Base-by-base conservation (phyloP, 345 rosid genomes). In the Arabidopsis suecica region DNA sequence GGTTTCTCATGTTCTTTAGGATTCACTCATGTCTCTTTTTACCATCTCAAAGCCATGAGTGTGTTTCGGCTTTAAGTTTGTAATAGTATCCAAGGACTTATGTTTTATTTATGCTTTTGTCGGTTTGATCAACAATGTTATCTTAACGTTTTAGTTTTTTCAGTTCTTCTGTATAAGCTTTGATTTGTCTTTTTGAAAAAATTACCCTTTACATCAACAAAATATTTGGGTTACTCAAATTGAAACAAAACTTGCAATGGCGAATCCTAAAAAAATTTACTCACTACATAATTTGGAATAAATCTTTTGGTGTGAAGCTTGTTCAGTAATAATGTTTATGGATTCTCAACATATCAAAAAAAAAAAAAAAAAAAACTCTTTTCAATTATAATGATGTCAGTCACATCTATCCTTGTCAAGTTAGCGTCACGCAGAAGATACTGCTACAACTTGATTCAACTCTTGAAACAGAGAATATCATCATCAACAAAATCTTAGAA, bases 21-120 rank as follows among this genome's bases (percentile, higher is more conserved):
- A 7, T 7, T 56, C 55, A 57, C 65, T 57, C 45, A 58, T 57
- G 65, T 14, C 30, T 69, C 56, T 57, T 57, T 69, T 58, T 20
- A 16, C 73, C 44, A 47, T 57, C 18, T 69, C 34, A 57, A 56
- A 16, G 30, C 10, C 62, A 40, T 40, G 62, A 68, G 41, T 68
- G 72, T 28, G 4, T 55, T 41, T 68, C 63, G 63, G 62, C 73
- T 68, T 67, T 51, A 67, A 37, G 38, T 38, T 68, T 14, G 51
- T 68, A 38, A 3, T 54, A 40, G 32, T 30, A 25, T 7, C 63
- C 28, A 28, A 41, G 1, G 51, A 28, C 53, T 55, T 41, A 37
- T 41, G 16, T 28, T 40, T 4, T 16, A 16, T 2, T 44, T 16
- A 47, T 47, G 51, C 23, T 47, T 20, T 3, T 28, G 32, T 28